These are phyloP conservation scores for Aureobasidium mangrovei DNA, from an alignment of 2,329 filamentous ascomycete species.

Conservation along the genomic window DNA sequence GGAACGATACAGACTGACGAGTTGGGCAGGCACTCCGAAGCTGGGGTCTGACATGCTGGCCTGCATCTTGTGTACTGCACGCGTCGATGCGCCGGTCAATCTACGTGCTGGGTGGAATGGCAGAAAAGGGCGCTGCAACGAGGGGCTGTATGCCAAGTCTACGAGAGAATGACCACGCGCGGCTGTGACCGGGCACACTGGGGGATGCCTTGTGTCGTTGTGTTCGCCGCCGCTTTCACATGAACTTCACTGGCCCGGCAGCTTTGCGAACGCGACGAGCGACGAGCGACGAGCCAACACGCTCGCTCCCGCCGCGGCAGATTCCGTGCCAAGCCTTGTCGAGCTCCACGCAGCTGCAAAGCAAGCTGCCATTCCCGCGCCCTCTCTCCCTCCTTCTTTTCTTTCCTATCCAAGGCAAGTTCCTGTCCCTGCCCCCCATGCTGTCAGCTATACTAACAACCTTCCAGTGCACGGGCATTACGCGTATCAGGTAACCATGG, in stretches of 20 bases:
- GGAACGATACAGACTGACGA: slow-evolving; percentile 27
- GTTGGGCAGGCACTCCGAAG: slow-evolving; percentile 37
- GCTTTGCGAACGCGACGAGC: not conserved
- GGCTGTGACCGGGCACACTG: not conserved
- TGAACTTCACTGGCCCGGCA: not conserved
- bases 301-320: not conserved
- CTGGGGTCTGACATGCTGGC: slow-evolving; percentile 37
- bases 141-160: not conserved
- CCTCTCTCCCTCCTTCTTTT: slow-evolving; percentile 8
- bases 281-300: not conserved
- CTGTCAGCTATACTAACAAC: slow-evolving; percentile 17
- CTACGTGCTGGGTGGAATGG: not conserved
- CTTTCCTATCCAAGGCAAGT: slow-evolving; percentile 9
- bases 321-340: not conserved
- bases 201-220: not conserved
- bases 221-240: not conserved
- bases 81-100: slow-evolving; percentile 12
- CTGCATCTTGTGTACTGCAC: slow-evolving; percentile 3
- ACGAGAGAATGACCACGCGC: not conserved
- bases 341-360: not conserved
- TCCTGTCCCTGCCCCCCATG: not conserved
- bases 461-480: slow-evolving; percentile 69
- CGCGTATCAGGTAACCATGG: slow-evolving; percentile 46
- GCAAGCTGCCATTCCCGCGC: not conserved
- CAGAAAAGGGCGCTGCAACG: not conserved